A percentile compares a stretch with the other conserved stretches of the same genome.
Conservation (phyloP, 257 asterid genomes). For the Jaltomata sinuosa region DNA sequence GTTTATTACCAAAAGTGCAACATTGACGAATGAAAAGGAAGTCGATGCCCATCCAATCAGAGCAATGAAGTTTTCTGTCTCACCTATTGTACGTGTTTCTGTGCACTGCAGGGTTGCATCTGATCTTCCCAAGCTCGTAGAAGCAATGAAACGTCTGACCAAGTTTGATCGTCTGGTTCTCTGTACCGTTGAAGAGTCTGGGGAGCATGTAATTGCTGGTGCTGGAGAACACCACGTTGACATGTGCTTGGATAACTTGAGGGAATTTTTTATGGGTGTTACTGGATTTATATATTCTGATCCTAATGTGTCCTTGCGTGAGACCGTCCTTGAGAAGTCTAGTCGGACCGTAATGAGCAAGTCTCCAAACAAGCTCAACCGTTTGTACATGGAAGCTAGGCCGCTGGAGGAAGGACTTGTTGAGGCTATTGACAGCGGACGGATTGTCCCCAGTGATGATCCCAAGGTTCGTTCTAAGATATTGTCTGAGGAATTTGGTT, state of each 20-base stretch:
- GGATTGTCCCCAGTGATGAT: constrained; percentile 33
- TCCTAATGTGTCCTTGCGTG: constrained; percentile 27
- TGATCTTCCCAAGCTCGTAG: too few species aligned
- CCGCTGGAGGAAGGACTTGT: constrained; percentile 29
- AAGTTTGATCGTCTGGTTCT: too few species aligned
- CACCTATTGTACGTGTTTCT: constrained; percentile 33
- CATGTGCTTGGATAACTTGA: constrained; percentile 24
- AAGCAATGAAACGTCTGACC: too few species aligned
- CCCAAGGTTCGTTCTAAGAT: constrained; percentile 26
- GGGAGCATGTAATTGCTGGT: too few species aligned
- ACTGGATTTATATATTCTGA: constrained; percentile 17
- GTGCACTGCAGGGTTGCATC: constrained; percentile 15
- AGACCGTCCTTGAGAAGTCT: constrained; percentile 26
- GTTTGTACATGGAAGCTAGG: constrained; percentile 32
- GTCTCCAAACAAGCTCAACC: constrained; percentile 31
- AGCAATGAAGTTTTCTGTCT: constrained; percentile 33
- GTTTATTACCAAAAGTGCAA: constrained; percentile 29
- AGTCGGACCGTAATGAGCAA: constrained; percentile 22
- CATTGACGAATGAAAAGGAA: constrained; percentile 33
- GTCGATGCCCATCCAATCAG: constrained; percentile 24
- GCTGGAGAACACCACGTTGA: constrained; percentile 17
- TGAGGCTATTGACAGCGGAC: constrained; percentile 35
- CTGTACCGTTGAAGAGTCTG: too few species aligned
- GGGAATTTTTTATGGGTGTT: constrained; percentile 23
- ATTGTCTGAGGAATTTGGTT: constrained; percentile 28